phyloP scores from a whole-genome alignment of 2,329 filamentous ascomycete genomes.

The Microascus cirrosus region DNA sequence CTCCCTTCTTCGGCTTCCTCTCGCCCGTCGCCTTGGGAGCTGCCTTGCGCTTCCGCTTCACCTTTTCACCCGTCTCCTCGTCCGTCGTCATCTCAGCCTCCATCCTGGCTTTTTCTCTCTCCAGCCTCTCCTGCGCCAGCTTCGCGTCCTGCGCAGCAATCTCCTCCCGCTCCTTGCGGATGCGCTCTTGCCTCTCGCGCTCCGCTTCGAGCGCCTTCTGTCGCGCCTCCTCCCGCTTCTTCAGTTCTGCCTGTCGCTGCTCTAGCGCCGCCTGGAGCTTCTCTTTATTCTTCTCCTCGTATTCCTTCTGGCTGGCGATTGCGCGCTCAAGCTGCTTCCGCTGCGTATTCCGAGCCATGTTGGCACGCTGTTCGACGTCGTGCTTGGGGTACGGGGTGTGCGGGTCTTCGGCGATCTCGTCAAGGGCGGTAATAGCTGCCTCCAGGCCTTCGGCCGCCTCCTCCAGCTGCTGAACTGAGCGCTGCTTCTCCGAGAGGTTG shows the following conservation, averaged over 20 bases:
- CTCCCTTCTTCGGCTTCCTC: slow-evolving; percentile 27
- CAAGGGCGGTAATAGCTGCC: slow-evolving; percentile 65
- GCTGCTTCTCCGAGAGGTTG: slow-evolving; percentile 61
- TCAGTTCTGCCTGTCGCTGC: slow-evolving; percentile 69
- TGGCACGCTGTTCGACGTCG: slow-evolving; percentile 88
- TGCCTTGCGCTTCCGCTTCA: slow-evolving; percentile 58
- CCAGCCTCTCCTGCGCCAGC: slow-evolving; percentile 58
- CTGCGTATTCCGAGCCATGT: slow-evolving; percentile 94
- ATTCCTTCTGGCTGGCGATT: slow-evolving; percentile 74
- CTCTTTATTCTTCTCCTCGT: slow-evolving; percentile 84
- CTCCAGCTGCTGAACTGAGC: slow-evolving; percentile 70
- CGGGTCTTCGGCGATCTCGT: slow-evolving; percentile 50
- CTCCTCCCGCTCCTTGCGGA: slow-evolving; percentile 74
- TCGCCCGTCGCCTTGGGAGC: slow-evolving; percentile 25
- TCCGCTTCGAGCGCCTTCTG: slow-evolving; percentile 57
- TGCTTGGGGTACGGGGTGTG: slow-evolving; percentile 78
- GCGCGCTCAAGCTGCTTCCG: slow-evolving; percentile 82
- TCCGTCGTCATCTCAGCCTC: slow-evolving; percentile 77
- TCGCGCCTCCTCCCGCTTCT: slow-evolving; percentile 66
- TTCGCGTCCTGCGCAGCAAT: slow-evolving; percentile 68
- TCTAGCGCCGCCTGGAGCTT: slow-evolving; percentile 74
- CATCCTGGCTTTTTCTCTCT: slow-evolving; percentile 53
- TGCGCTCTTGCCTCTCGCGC: slow-evolving; percentile 64
- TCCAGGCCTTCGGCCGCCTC: slow-evolving; percentile 72
- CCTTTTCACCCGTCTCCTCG: slow-evolving; percentile 68